A percentile compares a stretch with the other conserved stretches of the same genome.
Conservation (phyloP, 768 basidiomycete species). For the Phylloporus arenicola region DNA sequence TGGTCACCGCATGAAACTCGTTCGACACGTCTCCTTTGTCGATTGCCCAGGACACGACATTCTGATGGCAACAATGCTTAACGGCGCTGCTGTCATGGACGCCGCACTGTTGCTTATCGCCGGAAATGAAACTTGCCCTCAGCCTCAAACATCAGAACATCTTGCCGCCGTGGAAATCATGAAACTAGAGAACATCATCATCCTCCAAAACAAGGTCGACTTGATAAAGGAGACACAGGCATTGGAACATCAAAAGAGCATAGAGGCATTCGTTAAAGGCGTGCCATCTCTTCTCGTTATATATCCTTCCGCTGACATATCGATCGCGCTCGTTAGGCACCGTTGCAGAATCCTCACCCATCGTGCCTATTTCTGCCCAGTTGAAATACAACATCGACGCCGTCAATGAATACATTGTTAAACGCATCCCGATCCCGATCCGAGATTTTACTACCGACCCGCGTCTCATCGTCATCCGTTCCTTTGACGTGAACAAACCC, state of each 20-base stretch:
- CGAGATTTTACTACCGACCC: constrained; percentile 92
- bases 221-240: constrained; percentile 93
- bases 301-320: neutral
- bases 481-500: constrained; percentile 99
- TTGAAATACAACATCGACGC: constrained; percentile 99
- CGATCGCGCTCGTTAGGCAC: constrained; percentile 55
- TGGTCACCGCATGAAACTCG: constrained; percentile 80
- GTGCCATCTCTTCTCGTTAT: constrained; percentile 9
- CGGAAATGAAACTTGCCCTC: constrained; percentile 97
- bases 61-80: constrained; percentile 99
- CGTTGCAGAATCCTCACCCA: constrained; percentile 94
- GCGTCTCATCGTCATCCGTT: constrained; percentile 95
- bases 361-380: constrained; percentile 98
- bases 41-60: constrained; percentile 98
- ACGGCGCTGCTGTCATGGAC: constrained; percentile 99
- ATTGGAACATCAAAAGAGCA: constrained; percentile 93
- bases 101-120: constrained; percentile 93
- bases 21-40: constrained; percentile 98
- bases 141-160: constrained; percentile 98
- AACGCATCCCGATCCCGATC: constrained; percentile 88
- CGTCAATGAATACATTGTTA: constrained; percentile 97
- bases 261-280: constrained; percentile 94
- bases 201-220: constrained; percentile 98
- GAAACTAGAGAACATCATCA: constrained; percentile 97
- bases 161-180: constrained; percentile 98